Evolutionary conservation across 495 filamentous ascomycete genomes (phyloP).

Genomic region (Hypoxylon fuscum): DNA sequence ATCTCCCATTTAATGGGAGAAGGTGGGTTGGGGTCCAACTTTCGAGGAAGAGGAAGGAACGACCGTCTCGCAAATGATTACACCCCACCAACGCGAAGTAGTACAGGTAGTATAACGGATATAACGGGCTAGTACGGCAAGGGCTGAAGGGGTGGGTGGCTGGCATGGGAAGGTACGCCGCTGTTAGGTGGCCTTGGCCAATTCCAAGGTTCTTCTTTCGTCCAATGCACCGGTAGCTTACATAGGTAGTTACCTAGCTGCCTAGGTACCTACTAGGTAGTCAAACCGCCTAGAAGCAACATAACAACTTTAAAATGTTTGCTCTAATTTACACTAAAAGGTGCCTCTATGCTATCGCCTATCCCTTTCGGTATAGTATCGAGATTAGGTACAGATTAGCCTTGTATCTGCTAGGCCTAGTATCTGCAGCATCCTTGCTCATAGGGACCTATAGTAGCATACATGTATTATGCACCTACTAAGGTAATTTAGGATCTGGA

Average conservation of each 20-base stretch:
- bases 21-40: slow-evolving; percentile 10
- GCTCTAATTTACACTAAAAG: too few relatives aligned
- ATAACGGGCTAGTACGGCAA: not conserved
- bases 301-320: too few relatives aligned
- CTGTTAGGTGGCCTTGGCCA: slow-evolving; percentile 18
- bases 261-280: not conserved
- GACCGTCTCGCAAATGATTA: slow-evolving; percentile 14
- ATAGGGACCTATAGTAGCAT: too few relatives aligned
- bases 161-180: slow-evolving; percentile 32
- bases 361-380: too few relatives aligned
- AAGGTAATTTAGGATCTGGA: too few relatives aligned
- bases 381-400: too few relatives aligned
- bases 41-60: slow-evolving; percentile 7
- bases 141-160: too few relatives aligned
- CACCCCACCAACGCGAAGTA: slow-evolving; percentile 16
- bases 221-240: slow-evolving; percentile 15
- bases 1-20: slow-evolving; percentile 23
- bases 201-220: slow-evolving; percentile 15
- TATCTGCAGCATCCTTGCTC: too few relatives aligned
- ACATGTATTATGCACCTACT: too few relatives aligned
- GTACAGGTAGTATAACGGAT: not conserved
- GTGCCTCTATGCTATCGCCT: too few relatives aligned
- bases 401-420: too few relatives aligned
- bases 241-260: not conserved
- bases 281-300: not conserved